Evolutionary conservation across 345 rosid species (phyloP), one percentile per base, ranked within the genome.

Genomic region (Eucalyptus pauciflora): DNA sequence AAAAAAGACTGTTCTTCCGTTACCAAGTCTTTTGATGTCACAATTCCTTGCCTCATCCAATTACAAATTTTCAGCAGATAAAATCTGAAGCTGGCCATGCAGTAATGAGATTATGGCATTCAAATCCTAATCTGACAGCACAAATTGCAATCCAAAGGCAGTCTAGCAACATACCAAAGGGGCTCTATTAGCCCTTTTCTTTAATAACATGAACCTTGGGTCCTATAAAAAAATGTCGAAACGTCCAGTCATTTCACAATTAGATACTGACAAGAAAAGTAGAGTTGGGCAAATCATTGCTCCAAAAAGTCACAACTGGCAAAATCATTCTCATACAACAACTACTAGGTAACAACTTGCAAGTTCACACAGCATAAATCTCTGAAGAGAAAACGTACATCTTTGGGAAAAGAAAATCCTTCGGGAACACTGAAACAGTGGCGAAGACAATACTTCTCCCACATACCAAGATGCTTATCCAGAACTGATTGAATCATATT

Each of bases 371-470:
- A 18, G 48, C 83, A 76, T 37, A 10, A 76, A 3, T 1, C 27
- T 76, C 83, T 20, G 46, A 37, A 76, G 83, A 76, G 83, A 60
- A 45, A 86, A 86, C 98, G 22, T 94, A 97, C 99, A 92, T 46
- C 93, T 87, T 89, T 86, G 18, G 95, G 95, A 24, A 94, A 86
- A 48, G 92, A 89, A 91, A 97, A 95, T 6, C 96, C 97, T 87
- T 97, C 89, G 46, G 98, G 99, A 92, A 95, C 96, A 1, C 93
- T 89, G 87, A 98, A 98, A 92, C 95, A 94, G 90, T 92, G 93
- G 86, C 79, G 91, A 90, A 95, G 89, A 91, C 97, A 95, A 91
- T 96, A 97, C 62, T 89, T 88, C 93, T 96, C 97, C 99, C 99
- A 97, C 93, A 95, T 87, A 83, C 91, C 89, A 91, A 96, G 91